These are phyloP conservation scores for Colletotrichum spinosum DNA, from an alignment of 2,329 filamentous ascomycete species.

Conservation along the genomic window DNA sequence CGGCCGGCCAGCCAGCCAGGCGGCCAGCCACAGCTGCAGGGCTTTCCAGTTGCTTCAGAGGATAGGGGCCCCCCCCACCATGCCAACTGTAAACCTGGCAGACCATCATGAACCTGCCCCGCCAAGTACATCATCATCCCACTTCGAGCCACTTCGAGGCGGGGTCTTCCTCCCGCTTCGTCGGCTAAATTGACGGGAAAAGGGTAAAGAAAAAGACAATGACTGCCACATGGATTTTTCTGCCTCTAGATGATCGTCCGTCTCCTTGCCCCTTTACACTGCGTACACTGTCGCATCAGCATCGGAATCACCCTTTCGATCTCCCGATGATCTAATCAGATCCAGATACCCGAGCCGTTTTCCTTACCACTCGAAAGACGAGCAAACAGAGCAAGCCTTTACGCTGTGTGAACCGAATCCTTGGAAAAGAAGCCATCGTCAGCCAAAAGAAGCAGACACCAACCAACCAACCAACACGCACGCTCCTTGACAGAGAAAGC, in stretches of 20 bases:
- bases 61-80: conserved; percentile 8
- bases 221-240: too few species aligned
- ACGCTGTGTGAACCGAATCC: too few species aligned
- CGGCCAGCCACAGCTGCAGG: conserved; percentile 7
- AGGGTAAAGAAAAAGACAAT: background rate
- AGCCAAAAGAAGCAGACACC: background rate
- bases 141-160: conserved; percentile 30
- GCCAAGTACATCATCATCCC: conserved; percentile 34
- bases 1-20: too few species aligned
- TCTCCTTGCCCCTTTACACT: background rate
- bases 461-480: background rate
- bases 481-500: background rate
- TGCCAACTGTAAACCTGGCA: conserved; percentile 19
- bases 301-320: background rate
- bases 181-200: conserved; percentile 17
- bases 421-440: background rate
- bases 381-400: background rate
- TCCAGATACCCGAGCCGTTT: conserved; percentile 17
- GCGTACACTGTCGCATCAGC: conserved; percentile 23
- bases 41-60: conserved; percentile 11
- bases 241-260: background rate
- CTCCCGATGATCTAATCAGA: too few species aligned
- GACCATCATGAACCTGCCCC: conserved; percentile 18
- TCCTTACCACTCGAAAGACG: conserved; percentile 11
- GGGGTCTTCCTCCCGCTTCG: conserved; percentile 27